phyloP scores from a whole-genome alignment of 179 eudicot genomes.

The Amaranthus tricolor region DNA sequence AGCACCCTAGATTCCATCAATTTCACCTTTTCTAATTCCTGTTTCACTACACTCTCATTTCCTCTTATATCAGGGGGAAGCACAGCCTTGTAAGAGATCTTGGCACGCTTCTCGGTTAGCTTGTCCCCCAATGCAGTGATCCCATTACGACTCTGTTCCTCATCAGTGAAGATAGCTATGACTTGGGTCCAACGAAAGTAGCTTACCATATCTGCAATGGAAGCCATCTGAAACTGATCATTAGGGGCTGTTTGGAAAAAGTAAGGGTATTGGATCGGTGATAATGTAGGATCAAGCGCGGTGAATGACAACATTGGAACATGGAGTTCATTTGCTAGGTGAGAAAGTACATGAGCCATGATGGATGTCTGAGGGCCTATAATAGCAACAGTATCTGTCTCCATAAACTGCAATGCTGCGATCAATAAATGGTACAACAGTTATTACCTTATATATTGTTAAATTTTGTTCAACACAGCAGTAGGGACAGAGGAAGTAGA shows the following conservation, averaged over 20 bases:
- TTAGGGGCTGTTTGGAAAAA: slow-evolving; percentile 73
- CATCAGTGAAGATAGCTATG: slow-evolving; percentile 59
- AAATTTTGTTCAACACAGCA: neutral
- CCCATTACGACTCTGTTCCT: slow-evolving; percentile 62
- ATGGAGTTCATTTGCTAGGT: slow-evolving; percentile 77
- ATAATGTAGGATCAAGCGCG: slow-evolving; percentile 70
- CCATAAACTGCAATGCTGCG: slow-evolving; percentile 73
- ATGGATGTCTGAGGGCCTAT: slow-evolving; percentile 69
- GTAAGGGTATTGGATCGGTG: slow-evolving; percentile 78
- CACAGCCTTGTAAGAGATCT: slow-evolving; percentile 60
- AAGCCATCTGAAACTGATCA: slow-evolving; percentile 63
- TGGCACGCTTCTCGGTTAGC: slow-evolving; percentile 53
- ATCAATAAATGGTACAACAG: slow-evolving; percentile 12
- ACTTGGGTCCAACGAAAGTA: slow-evolving; percentile 59
- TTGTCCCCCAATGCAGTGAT: slow-evolving; percentile 57
- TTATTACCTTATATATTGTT: neutral
- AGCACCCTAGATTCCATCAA: slow-evolving; percentile 69
- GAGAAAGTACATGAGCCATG: slow-evolving; percentile 75
- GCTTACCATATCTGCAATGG: slow-evolving; percentile 63
- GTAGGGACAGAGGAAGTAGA: neutral
- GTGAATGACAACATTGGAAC: slow-evolving; percentile 77
- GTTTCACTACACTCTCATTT: slow-evolving; percentile 26
- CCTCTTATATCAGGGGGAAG: slow-evolving; percentile 44
- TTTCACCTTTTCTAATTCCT: slow-evolving; percentile 46
- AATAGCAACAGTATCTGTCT: slow-evolving; percentile 61